Base-by-base conservation (phyloP, 495 filamentous ascomycete genomes). In the Aspergillus cavernicola region DNA sequence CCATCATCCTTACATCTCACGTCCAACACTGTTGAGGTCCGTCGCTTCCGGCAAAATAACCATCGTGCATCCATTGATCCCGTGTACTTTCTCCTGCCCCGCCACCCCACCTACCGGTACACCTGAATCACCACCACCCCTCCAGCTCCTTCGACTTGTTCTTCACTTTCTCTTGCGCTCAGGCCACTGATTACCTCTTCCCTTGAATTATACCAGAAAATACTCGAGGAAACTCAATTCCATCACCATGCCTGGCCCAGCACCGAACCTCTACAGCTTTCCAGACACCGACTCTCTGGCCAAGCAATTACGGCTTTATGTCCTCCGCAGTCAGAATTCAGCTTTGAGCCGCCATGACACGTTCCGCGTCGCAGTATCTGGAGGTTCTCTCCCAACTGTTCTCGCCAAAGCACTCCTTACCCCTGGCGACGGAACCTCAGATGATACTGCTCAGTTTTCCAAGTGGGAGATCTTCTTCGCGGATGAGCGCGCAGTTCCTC, bases 381-480 rank as follows among this genome's bases (percentile, higher is more conserved):
- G 95, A 59, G 95, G 93, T 41, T 97, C 95, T 12, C 84, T 98
- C 6, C 93, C 93, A 19, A 82, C 85, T 50, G 88, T 86, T 22
- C 88, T 98, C 19, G 90, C 90, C 16, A 79, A 80, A 55, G 88
- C 90, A 2, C 84, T 98, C 9, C 81, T 97, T 4, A 67, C 84
- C 1, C 70, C 76, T 0, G 70, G 82, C 15, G 73, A 79, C 52
- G 82, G 78, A 31, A 66, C 67, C 29, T 66, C 73, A 10, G 84
- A 85, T 22, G 85, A 89, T 53, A 75, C 71, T 7, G 69, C 90
- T 50, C 75, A 85, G 58, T 97, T 92, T 77, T 75, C 77, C 64
- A 90, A 88, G 64, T 98, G 93, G 93, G 87, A 97, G 60, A 87
- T 98, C 65, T 98, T 97, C 80, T 97, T 96, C 72, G 92, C 92